phyloP scores from a whole-genome alignment of 2,329 filamentous ascomycete genomes.

The Colletotrichum tropicicola region DNA sequence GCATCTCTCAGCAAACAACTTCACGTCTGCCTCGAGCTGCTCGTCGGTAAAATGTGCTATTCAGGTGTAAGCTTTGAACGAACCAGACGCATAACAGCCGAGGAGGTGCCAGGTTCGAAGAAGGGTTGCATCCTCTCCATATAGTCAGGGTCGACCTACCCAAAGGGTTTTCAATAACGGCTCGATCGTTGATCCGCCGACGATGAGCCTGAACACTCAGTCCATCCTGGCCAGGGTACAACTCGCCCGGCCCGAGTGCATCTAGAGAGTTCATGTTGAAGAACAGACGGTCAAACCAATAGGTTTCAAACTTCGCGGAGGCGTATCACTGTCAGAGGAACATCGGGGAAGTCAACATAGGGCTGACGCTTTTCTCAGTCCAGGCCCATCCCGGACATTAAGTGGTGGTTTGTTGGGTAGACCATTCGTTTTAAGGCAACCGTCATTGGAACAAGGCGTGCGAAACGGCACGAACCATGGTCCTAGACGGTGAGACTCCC shows the following conservation, averaged over 20 bases:
- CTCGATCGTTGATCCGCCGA: conserved; percentile 42
- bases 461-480: background rate
- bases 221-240: conserved; percentile 27
- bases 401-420: background rate
- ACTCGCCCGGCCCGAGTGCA: conserved; percentile 22
- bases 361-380: background rate
- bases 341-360: background rate
- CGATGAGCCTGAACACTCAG: conserved; percentile 35
- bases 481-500: background rate
- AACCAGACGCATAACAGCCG: no score
- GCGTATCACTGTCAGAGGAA: background rate
- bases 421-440: conserved; percentile 1
- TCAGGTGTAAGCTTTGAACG: background rate
- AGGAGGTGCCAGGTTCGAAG: no score
- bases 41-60: conserved; percentile 48
- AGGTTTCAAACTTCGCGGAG: no score
- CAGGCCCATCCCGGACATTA: background rate
- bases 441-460: background rate
- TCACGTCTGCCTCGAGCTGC: conserved; percentile 46
- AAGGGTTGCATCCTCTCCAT: no score
- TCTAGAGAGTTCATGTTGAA: conserved; percentile 6
- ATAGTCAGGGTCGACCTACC: no score
- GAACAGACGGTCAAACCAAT: background rate
- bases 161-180: conserved; percentile 48
- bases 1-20: conserved; percentile 39